phyloP scores from a whole-genome alignment of 305 asterid species.

The Ajuga reptans region DNA sequence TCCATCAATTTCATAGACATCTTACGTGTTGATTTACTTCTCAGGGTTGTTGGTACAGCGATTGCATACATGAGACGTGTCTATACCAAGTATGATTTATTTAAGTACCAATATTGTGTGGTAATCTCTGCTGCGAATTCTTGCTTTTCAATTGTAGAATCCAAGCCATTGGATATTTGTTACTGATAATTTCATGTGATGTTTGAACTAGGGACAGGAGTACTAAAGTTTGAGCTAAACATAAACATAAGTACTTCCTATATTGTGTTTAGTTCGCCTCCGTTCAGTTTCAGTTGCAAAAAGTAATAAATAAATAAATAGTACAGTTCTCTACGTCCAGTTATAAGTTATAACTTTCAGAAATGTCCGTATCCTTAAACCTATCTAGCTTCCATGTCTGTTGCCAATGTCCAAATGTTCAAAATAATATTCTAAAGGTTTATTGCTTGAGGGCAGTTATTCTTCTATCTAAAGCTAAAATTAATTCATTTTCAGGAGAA shows the following conservation, averaged over 20 bases:
- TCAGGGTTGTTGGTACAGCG: constrained; percentile 97
- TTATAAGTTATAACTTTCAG: neutral
- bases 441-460: neutral
- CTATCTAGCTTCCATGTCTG: neutral
- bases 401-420: neutral
- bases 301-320: no score
- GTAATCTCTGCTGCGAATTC: neutral
- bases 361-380: neutral
- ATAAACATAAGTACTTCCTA: no score
- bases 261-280: no score
- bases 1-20: neutral
- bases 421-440: neutral
- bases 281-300: neutral
- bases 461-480: neutral
- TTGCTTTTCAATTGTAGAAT: neutral
- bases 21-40: constrained; percentile 29
- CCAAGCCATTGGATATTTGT: constrained; percentile 9
- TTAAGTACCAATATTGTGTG: neutral
- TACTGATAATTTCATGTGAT: neutral
- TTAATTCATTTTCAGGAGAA: constrained; percentile 46
- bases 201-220: neutral
- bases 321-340: neutral
- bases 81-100: constrained; percentile 51
- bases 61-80: constrained; percentile 90
- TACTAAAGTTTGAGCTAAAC: neutral